These are phyloP conservation scores for Volvariella volvacea DNA, from an alignment of 1,284 basidiomycete species.

Conservation along the genomic window DNA sequence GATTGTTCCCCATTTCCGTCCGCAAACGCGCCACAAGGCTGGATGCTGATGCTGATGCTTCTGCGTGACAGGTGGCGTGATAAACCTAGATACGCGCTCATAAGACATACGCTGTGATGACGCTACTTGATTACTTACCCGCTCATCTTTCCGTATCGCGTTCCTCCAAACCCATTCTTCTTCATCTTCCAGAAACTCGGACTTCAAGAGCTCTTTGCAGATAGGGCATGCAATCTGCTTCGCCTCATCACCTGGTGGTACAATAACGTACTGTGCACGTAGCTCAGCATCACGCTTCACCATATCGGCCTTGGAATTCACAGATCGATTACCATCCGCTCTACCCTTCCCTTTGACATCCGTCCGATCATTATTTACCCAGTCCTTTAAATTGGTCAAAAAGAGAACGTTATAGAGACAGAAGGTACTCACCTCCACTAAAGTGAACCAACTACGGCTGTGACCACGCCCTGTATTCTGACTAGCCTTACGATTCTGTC, in stretches of 20 bases:
- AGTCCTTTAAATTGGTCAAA: slow-evolving; percentile 62
- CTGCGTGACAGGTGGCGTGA: slow-evolving; percentile 89
- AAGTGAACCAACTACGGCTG: slow-evolving; percentile 87
- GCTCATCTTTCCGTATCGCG: slow-evolving; percentile 76
- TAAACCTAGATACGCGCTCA: slow-evolving; percentile 53
- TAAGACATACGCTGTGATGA: too few species aligned
- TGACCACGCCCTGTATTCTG: slow-evolving; percentile 84
- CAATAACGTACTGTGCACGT: slow-evolving; percentile 76
- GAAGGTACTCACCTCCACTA: slow-evolving; percentile 66
- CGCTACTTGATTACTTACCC: too few species aligned
- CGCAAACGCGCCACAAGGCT: slow-evolving; percentile 60
- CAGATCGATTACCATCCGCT: slow-evolving; percentile 40
- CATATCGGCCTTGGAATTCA: slow-evolving; percentile 56
- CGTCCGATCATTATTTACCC: slow-evolving; percentile 62
- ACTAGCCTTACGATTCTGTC: slow-evolving; percentile 85
- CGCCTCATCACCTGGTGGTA: slow-evolving; percentile 82
- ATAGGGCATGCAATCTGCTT: slow-evolving; percentile 84
- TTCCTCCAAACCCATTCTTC: slow-evolving; percentile 99
- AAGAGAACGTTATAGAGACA: slow-evolving; percentile 13
- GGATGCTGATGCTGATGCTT: slow-evolving; percentile 57
- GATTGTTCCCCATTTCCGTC: slow-evolving; percentile 54
- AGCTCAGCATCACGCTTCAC: slow-evolving; percentile 71
- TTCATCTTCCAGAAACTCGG: slow-evolving; percentile 92
- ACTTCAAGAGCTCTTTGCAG: slow-evolving; percentile 92
- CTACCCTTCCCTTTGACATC: slow-evolving; percentile 63